A percentile compares a stretch with the other conserved stretches of the same genome.
These are phyloP conservation scores for Chrysanthemum makinoi DNA, from an alignment of 129 eudicot genomes.

Conservation along the genomic window DNA sequence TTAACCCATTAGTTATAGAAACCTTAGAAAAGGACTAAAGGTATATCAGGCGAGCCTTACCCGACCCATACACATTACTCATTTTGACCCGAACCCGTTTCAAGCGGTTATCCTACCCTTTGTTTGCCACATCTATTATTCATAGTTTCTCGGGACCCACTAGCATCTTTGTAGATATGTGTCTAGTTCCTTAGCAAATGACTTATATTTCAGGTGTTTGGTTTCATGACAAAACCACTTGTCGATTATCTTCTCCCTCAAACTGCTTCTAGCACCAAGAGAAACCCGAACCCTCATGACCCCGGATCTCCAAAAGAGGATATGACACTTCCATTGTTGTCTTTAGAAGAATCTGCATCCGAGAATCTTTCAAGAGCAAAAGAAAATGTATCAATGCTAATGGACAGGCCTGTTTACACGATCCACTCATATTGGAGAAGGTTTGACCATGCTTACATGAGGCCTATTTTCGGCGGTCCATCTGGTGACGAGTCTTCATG, in stretches of 20 bases:
- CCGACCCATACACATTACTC: neutral
- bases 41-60: neutral
- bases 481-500: constrained; percentile 25
- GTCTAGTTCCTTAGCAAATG: neutral
- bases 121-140: neutral
- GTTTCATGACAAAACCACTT: constrained; percentile 82
- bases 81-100: neutral
- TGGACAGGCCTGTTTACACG: constrained; percentile 82
- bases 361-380: constrained; percentile 57
- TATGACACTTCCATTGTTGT: constrained; percentile 69
- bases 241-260: constrained; percentile 55
- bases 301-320: constrained; percentile 64
- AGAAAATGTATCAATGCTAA: constrained; percentile 68
- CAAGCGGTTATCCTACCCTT: neutral
- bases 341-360: constrained; percentile 71
- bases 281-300: constrained; percentile 35
- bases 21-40: neutral
- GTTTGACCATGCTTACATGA: constrained; percentile 82
- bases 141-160: neutral
- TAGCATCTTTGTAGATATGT: neutral
- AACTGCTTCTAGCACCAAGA: constrained; percentile 10
- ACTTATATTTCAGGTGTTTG: constrained; percentile 62
- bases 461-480: constrained; percentile 86
- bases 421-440: constrained; percentile 88
- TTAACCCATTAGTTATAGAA: neutral